These are phyloP conservation scores for Geotrichum aggregatum DNA, from an alignment of 1,139 yeast species.

Conservation along the genomic window DNA sequence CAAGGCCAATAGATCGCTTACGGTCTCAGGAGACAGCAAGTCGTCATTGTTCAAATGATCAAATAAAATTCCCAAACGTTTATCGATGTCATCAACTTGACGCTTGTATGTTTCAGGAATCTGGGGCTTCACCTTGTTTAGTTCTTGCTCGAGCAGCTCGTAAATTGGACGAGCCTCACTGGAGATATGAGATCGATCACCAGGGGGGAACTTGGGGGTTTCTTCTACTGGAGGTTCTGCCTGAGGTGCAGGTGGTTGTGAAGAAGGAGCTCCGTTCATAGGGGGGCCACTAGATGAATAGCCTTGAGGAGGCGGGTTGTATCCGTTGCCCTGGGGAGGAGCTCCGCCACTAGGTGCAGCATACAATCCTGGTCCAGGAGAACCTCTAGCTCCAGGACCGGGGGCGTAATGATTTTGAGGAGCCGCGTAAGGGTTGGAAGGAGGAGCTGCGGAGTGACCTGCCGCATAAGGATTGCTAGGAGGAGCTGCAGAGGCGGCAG, in stretches of 20 bases:
- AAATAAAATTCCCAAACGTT: conserved; percentile 70
- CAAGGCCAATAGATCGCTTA: conserved; percentile 52
- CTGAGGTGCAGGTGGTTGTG: conserved; percentile 28
- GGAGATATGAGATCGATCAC: conserved; percentile 70
- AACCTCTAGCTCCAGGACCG: conserved; percentile 26
- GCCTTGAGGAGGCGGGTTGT: conserved; percentile 22
- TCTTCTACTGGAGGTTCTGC: conserved; percentile 34
- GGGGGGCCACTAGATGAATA: conserved; percentile 19
- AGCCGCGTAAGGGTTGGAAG: conserved; percentile 25
- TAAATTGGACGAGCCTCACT: conserved; percentile 56
- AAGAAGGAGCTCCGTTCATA: conserved; percentile 26
- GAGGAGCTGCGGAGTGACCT: conserved; percentile 23
- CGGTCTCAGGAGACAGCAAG: conserved; percentile 54
- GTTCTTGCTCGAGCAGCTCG: conserved; percentile 50
- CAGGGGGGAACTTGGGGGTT: conserved; percentile 53
- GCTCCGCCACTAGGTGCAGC: conserved; percentile 28
- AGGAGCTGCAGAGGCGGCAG: conserved; percentile 23
- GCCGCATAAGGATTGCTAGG: conserved; percentile 14
- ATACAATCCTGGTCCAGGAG: conserved; percentile 31
- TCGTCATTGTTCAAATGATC: conserved; percentile 78
- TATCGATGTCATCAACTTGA: conserved; percentile 78
- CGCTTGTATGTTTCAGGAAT: conserved; percentile 71
- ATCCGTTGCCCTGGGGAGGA: conserved; percentile 13
- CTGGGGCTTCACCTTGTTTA: conserved; percentile 62
- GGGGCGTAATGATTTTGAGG: conserved; percentile 29